Conservation (phyloP, 1,284 basidiomycete species). For the Lentinula novae-zelandiae region DNA sequence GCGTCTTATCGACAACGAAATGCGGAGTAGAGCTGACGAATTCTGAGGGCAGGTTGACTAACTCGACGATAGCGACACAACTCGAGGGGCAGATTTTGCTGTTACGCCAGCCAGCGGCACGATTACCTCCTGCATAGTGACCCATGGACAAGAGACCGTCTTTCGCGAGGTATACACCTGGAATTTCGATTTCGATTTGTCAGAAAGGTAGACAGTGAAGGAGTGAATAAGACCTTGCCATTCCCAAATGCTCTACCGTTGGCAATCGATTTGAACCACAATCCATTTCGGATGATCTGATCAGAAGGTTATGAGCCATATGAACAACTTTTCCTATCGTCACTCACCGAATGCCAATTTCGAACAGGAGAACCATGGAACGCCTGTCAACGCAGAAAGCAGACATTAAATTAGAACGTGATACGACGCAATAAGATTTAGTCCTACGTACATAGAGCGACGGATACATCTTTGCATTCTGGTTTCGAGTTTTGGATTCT, state of each 20-base stretch:
- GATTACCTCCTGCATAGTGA: conserved; percentile 33
- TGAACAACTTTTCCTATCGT: not conserved
- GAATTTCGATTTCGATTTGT: not conserved
- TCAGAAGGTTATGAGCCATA: not conserved
- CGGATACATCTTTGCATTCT: conserved; percentile 43
- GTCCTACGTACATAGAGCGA: conserved; percentile 45
- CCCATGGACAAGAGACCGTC: conserved; percentile 46
- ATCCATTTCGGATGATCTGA: conserved; percentile 62
- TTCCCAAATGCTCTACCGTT: conserved; percentile 58
- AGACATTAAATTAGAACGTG: not conserved
- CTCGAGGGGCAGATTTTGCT: conserved; percentile 38
- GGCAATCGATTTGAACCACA: conserved; percentile 50
- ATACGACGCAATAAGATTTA: not conserved
- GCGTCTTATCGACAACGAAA: conserved; percentile 55
- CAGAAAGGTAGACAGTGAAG: not conserved
- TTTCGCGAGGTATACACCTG: conserved; percentile 63
- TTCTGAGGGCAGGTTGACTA: conserved; percentile 49
- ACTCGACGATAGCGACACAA: conserved; percentile 58
- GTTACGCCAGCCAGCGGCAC: conserved; percentile 40
- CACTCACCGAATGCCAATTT: conserved; percentile 64
- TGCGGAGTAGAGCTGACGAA: conserved; percentile 48
- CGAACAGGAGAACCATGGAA: conserved; percentile 58
- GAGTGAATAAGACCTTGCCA: conserved; percentile 29
- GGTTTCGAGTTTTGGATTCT: conserved; percentile 30
- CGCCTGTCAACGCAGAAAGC: conserved; percentile 32